phyloP scores from a whole-genome alignment of 2,329 filamentous ascomycete species.

The Penicillium sp. region DNA sequence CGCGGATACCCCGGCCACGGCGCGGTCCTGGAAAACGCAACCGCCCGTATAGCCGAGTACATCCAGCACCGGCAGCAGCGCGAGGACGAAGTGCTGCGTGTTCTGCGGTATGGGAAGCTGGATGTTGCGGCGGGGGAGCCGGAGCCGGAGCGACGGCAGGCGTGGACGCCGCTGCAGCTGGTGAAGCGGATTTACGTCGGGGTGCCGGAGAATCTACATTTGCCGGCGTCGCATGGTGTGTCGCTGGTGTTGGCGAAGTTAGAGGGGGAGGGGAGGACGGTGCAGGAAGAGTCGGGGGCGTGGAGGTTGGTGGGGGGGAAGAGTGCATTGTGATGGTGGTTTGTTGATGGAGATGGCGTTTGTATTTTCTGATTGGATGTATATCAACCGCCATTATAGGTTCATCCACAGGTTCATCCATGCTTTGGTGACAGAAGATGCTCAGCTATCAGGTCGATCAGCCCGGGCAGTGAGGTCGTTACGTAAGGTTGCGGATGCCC shows the following conservation, averaged over 20 bases:
- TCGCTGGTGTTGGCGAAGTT: slow-evolving; percentile 80
- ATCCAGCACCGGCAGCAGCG: slow-evolving; percentile 77
- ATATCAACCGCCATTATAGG: background rate
- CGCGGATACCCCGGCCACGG: slow-evolving; percentile 88
- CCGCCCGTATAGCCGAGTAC: slow-evolving; percentile 75
- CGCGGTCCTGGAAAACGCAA: slow-evolving; percentile 71
- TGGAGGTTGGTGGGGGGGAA: slow-evolving; percentile 35
- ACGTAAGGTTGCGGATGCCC: background rate
- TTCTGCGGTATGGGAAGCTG: slow-evolving; percentile 53
- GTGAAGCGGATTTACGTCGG: slow-evolving; percentile 86
- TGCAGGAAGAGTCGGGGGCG: slow-evolving; percentile 33
- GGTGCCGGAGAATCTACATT: slow-evolving; percentile 73
- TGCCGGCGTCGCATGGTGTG: slow-evolving; percentile 74
- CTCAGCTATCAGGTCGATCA: background rate
- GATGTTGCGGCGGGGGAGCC: slow-evolving; percentile 35
- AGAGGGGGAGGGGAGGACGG: slow-evolving; percentile 69
- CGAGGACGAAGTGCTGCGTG: slow-evolving; percentile 74
- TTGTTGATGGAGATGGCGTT: too few relatives aligned
- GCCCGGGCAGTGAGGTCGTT: background rate
- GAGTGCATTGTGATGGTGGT: slow-evolving; percentile 30
- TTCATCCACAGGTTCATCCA: background rate
- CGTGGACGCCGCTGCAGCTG: slow-evolving; percentile 74
- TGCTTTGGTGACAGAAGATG: background rate
- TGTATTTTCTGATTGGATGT: background rate
- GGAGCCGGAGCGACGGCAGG: slow-evolving; percentile 39